Evolutionary conservation across 2,329 filamentous ascomycete genomes (phyloP).

Genomic region (Pseudohalonectria lignicola): DNA sequence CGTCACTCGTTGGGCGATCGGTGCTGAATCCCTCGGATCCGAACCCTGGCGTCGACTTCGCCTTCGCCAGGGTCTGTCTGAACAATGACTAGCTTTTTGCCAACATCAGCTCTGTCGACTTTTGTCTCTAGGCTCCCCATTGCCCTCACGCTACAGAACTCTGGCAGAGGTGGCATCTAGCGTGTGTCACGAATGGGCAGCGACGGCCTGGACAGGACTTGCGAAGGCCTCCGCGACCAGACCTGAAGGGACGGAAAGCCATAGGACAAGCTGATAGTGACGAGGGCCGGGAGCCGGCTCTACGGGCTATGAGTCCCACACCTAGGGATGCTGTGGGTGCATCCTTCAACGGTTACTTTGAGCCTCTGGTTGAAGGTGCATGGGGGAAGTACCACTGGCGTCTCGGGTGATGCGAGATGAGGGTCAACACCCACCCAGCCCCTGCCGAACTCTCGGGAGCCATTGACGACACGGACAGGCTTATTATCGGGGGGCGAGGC

Average conservation of each 20-base stretch:
- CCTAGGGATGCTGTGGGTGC: constrained; percentile 29
- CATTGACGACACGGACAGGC: constrained; percentile 28
- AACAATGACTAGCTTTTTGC: constrained; percentile 45
- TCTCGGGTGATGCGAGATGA: constrained; percentile 23
- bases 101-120: constrained; percentile 59
- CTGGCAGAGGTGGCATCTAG: constrained; percentile 26
- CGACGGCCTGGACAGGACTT: constrained; percentile 45
- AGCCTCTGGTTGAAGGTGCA: constrained; percentile 28
- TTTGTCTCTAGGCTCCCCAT: constrained; percentile 45
- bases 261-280: constrained; percentile 48
- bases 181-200: constrained; percentile 45
- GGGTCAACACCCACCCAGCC: constrained; percentile 54
- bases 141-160: constrained; percentile 33
- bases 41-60: constrained; percentile 40
- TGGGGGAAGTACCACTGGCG: constrained; percentile 24
- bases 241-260: constrained; percentile 40
- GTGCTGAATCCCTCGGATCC: constrained; percentile 50
- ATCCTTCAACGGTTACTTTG: constrained; percentile 31
- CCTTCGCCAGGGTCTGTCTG: constrained; percentile 52
- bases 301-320: constrained; percentile 32
- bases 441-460: constrained; percentile 40
- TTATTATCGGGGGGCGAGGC: constrained; percentile 23
- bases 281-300: constrained; percentile 13
- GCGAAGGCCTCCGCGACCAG: constrained; percentile 42
- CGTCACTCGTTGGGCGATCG: constrained; percentile 55